phyloP scores from a whole-genome alignment of 208 protist species.

The Trypanosoma theileri region DNA sequence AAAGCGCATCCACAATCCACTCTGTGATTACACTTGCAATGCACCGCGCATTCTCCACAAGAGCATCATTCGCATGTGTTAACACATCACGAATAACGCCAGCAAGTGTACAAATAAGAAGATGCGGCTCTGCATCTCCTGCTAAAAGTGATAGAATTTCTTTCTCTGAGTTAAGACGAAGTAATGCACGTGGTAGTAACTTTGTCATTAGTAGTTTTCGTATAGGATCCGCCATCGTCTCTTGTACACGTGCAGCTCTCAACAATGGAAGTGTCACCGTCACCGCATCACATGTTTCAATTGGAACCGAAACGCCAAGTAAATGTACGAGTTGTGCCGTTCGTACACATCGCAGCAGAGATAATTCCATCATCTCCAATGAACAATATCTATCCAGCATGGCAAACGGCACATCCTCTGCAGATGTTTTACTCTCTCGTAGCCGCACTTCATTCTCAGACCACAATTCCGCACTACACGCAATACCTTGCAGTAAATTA shows the following conservation, averaged over 20 bases:
- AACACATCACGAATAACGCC: slow-evolving; percentile 56
- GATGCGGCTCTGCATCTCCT: slow-evolving; percentile 21
- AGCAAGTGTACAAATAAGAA: slow-evolving; percentile 61
- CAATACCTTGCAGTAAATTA: slow-evolving; percentile 42
- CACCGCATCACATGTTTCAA: slow-evolving; percentile 29
- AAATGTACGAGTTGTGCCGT: slow-evolving; percentile 80
- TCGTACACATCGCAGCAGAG: slow-evolving; percentile 57
- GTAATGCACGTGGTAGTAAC: slow-evolving; percentile 42
- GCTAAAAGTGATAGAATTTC: slow-evolving; percentile 18
- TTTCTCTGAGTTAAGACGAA: slow-evolving; percentile 18
- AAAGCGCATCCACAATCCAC: slow-evolving; percentile 45
- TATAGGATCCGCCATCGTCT: slow-evolving; percentile 32
- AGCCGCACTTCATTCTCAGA: slow-evolving; percentile 35
- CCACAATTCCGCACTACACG: slow-evolving; percentile 41
- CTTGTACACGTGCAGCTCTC: slow-evolving; percentile 28
- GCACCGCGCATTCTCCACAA: slow-evolving; percentile 44
- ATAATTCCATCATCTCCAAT: slow-evolving; percentile 44
- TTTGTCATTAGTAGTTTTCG: slow-evolving; percentile 30
- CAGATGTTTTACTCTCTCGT: background rate
- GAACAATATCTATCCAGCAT: slow-evolving; percentile 66
- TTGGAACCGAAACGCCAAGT: slow-evolving; percentile 33
- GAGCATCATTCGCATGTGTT: slow-evolving; percentile 7
- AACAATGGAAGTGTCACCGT: slow-evolving; percentile 45
- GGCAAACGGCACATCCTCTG: slow-evolving; percentile 28
- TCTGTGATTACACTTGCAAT: slow-evolving; percentile 55